Evolutionary conservation across 2,329 filamentous ascomycete genomes (phyloP).

Genomic region (Rhinocladiella similis): DNA sequence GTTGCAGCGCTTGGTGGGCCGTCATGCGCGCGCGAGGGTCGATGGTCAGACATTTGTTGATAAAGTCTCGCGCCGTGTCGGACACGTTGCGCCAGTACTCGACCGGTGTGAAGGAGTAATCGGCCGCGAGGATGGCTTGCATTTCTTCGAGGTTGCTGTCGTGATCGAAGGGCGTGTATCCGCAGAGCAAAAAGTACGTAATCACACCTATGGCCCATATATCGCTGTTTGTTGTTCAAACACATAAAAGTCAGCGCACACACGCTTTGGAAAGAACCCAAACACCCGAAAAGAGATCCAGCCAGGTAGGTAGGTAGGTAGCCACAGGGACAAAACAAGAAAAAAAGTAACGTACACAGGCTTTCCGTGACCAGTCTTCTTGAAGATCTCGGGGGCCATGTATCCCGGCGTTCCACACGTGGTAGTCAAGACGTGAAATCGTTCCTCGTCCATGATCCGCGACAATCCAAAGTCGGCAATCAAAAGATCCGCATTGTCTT

Average conservation of each 20-base stretch:
- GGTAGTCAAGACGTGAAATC: conserved; percentile 95
- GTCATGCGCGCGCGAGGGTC: conserved; percentile 87
- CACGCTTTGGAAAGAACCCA: no score
- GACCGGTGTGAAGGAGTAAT: conserved; percentile 90
- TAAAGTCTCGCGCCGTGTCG: conserved; percentile 82
- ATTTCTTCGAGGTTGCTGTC: conserved; percentile 98
- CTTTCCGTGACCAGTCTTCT: conserved; percentile 96
- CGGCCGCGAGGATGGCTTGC: conserved; percentile 95
- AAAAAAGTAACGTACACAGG: conserved; percentile 65
- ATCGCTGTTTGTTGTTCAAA: conserved; percentile 54
- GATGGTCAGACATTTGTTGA: conserved; percentile 85
- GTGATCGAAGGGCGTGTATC: conserved; percentile 96
- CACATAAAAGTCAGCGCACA: no score
- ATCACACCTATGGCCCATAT: conserved; percentile 98
- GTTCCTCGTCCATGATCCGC: conserved; percentile 97
- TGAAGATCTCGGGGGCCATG: conserved; percentile 99
- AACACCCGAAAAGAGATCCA: no score
- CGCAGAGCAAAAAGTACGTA: conserved; percentile 96
- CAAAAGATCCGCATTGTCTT: conserved; percentile 94
- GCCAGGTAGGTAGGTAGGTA: not conserved
- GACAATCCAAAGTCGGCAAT: conserved; percentile 97
- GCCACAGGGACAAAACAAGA: not conserved
- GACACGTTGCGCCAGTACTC: conserved; percentile 98
- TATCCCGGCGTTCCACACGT: conserved; percentile 98
- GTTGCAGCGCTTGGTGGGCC: conserved; percentile 71